Evolutionary conservation across 495 filamentous ascomycete genomes (phyloP).

Genomic region (Staphylotrichum longicolle): DNA sequence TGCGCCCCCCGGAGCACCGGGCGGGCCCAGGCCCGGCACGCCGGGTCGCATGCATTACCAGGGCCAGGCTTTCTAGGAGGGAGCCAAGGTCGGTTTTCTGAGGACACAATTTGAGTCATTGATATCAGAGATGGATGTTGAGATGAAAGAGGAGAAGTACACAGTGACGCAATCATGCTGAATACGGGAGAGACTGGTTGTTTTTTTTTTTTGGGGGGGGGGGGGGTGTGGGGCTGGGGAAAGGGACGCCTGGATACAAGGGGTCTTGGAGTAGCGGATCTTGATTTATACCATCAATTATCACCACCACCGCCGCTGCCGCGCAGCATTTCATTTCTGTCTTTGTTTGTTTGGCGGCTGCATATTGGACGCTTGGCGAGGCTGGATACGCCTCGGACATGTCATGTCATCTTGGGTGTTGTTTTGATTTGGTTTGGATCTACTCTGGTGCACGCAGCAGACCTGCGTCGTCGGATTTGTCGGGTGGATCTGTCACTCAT

Average conservation of each 20-base stretch:
- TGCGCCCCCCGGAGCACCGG: constrained; percentile 20
- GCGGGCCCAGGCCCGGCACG: constrained; percentile 30
- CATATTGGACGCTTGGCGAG: constrained; percentile 15
- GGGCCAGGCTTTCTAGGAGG: constrained; percentile 41
- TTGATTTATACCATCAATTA: neutral
- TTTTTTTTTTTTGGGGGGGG: too few species aligned
- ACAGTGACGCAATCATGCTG: neutral
- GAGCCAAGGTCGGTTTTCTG: constrained; percentile 23
- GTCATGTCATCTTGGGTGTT: constrained; percentile 1
- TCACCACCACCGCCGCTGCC: neutral
- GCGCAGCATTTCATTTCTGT: neutral
- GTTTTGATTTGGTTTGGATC: neutral
- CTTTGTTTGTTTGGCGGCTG: neutral
- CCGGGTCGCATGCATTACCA: constrained; percentile 37
- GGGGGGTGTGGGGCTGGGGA: too few species aligned
- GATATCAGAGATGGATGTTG: neutral
- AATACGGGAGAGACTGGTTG: too few species aligned
- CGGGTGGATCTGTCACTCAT: too few species aligned
- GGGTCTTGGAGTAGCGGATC: neutral
- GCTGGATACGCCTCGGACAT: constrained; percentile 13
- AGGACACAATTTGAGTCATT: constrained; percentile 22
- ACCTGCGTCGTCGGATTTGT: neutral
- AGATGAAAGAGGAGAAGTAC: neutral
- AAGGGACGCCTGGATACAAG: constrained; percentile 3
- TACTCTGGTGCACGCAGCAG: neutral